Base-by-base conservation (phyloP, 768 basidiomycete species). In the Hygrocybe punicea region DNA sequence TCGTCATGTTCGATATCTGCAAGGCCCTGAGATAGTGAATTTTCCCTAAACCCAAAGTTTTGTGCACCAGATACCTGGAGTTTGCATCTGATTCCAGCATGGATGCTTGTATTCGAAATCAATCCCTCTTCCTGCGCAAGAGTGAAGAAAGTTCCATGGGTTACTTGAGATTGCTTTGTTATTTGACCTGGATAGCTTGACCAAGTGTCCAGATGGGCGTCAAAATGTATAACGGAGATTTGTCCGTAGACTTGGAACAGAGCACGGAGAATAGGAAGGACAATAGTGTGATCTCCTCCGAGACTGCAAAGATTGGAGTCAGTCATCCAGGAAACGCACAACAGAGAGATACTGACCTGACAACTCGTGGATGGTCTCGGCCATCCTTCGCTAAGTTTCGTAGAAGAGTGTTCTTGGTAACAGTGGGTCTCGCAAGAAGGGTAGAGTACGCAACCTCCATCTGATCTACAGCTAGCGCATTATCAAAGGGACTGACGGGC, bases 231-330 rank as follows among this genome's bases (percentile, higher is more conserved):
- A 2, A 90, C 87, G 35, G 86, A 85, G 54, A 91, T 79, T 0
- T 89, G 88, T 1, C 91, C 92, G 66, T 94, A 92, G 23, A 88
- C 78, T 64, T 84, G 84, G 73, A 88, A 72, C 42, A 95, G 72
- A 14, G 92, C 82, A 45, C 91, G 86, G 13, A 95, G 79, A 62
- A 94, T 92, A 7, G 92, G 91, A 16, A 93, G 80, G 7, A 89
- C 91, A 60, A 93, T 89, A 13, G 91, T 91, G 69, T 94, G 93
- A 65, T 94, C 93, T 6, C 93, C 93, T 23, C 93, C 93, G 25
- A 91, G 76, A 71, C 87, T 87, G 55, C 1, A 24, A 24, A 36
- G 16, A 58, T 33, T 14, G 14, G 10, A 23, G 19, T 51, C 29
- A 25, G 57, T n/a, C 21, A 56, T n/a, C 53, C 6, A 13, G 29